Conservation (phyloP, 73 alveolate species). For the Tetrahymena borealis region DNA sequence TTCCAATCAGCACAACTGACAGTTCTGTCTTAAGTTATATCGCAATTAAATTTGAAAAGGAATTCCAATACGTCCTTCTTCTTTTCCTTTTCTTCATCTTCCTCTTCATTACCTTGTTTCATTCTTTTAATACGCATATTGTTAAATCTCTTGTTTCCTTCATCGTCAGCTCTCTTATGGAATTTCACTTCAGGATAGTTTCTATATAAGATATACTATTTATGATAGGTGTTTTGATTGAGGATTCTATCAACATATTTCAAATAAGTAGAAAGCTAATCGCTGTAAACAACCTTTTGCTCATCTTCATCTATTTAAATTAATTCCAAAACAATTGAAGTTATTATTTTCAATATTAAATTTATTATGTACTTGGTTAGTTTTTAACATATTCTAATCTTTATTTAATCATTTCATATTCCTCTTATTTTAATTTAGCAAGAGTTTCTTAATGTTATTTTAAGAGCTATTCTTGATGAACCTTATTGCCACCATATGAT, state of each 20-base stretch:
- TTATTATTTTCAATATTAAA: background rate
- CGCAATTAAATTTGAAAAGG: constrained; percentile 79
- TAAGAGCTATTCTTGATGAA: constrained; percentile 5
- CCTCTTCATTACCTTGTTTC: constrained; percentile 66
- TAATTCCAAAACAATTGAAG: background rate
- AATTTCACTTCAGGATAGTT: constrained; percentile 91
- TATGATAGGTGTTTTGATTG: constrained; percentile 88
- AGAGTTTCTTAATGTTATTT: constrained; percentile 13
- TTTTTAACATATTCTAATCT: constrained; percentile 3
- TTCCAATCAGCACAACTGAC: constrained; percentile 95
- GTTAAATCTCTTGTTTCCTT: constrained; percentile 52
- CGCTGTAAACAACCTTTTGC: constrained; percentile 33
- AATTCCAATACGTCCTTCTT: constrained; percentile 61
- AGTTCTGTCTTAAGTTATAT: constrained; percentile 64
- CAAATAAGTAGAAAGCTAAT: constrained; percentile 7
- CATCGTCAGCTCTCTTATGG: constrained; percentile 53
- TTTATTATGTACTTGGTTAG: background rate
- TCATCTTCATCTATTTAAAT: constrained; percentile 34
- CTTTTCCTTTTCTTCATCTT: constrained; percentile 71
- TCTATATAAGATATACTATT: constrained; percentile 87
- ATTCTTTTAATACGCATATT: constrained; percentile 48
- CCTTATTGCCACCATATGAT: constrained; percentile 35
- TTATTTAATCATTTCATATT: constrained; percentile 9
- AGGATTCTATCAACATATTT: constrained; percentile 91
- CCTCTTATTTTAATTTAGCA: constrained; percentile 21